Conservation (phyloP, 495 filamentous ascomycete genomes). For the Penicillium longicatenatum region DNA sequence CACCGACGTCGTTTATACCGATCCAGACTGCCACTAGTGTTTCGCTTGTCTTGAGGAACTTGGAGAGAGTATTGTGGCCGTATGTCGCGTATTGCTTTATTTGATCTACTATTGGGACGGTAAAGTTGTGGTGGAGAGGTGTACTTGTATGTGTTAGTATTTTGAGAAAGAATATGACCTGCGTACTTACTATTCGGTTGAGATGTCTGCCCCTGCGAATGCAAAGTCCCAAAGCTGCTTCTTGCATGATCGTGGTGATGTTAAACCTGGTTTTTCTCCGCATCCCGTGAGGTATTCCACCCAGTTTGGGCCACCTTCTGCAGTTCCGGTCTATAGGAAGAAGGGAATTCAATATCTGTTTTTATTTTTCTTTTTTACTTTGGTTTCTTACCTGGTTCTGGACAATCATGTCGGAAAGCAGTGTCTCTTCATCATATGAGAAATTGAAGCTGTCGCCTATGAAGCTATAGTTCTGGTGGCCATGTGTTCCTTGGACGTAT, state of each 20-base stretch:
- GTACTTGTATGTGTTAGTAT: slow-evolving; percentile 26
- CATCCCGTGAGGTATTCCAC: slow-evolving; percentile 52
- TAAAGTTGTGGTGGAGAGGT: slow-evolving; percentile 52
- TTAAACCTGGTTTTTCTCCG: slow-evolving; percentile 37
- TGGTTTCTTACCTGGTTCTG: slow-evolving; percentile 44
- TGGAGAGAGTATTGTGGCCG: slow-evolving; percentile 29
- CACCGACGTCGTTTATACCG: slow-evolving; percentile 48
- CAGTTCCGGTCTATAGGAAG: slow-evolving; percentile 33
- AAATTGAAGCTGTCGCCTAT: slow-evolving; percentile 47
- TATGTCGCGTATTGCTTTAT: slow-evolving; percentile 38
- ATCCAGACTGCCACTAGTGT: slow-evolving; percentile 47
- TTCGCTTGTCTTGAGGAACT: slow-evolving; percentile 21
- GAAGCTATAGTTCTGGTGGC: slow-evolving; percentile 50
- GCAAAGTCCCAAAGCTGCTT: slow-evolving; percentile 58
- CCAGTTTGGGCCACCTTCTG: slow-evolving; percentile 54
- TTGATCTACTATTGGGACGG: slow-evolving; percentile 46
- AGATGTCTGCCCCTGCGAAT: slow-evolving; percentile 55
- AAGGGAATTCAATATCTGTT: background rate
- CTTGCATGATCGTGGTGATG: slow-evolving; percentile 38
- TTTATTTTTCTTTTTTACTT: background rate
- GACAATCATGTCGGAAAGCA: slow-evolving; percentile 50
- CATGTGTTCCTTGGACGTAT: slow-evolving; percentile 53
- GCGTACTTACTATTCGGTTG: slow-evolving; percentile 33
- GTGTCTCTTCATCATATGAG: slow-evolving; percentile 37
- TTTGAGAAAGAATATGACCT: no score